These are phyloP conservation scores for Lactarius sanguifluus DNA, from an alignment of 768 basidiomycete genomes.

Conservation along the genomic window DNA sequence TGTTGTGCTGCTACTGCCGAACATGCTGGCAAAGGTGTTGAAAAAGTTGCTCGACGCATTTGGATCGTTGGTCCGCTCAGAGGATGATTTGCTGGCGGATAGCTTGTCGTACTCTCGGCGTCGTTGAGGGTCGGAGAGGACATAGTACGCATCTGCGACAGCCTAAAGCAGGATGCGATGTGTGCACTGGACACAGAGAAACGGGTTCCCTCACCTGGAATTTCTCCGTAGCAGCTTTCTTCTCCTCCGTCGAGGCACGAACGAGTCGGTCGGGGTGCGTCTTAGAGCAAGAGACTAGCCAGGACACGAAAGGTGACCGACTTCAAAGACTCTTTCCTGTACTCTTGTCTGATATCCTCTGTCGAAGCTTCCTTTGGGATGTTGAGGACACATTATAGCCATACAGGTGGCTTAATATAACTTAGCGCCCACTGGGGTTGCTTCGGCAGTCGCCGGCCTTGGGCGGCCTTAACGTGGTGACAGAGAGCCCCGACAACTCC, in stretches of 20 bases:
- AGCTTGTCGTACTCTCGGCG: conserved; percentile 71
- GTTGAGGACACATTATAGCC: conserved; percentile 48
- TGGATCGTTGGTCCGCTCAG: conserved; percentile 60
- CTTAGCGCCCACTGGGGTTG: no score
- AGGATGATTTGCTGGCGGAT: conserved; percentile 51
- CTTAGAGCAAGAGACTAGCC: conserved; percentile 41
- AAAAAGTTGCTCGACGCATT: conserved; percentile 75
- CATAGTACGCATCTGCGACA: conserved; percentile 93
- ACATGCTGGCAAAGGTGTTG: conserved; percentile 70
- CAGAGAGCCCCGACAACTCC: no score
- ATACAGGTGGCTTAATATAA: no score
- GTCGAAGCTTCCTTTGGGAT: conserved; percentile 56
- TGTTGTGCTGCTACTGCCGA: conserved; percentile 40
- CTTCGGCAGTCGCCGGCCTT: no score
- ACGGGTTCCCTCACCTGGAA: conserved; percentile 62
- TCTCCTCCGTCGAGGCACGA: conserved; percentile 70
- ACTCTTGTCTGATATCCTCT: conserved; percentile 74
- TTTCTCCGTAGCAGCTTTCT: conserved; percentile 71
- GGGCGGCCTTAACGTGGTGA: no score
- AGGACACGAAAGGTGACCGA: conserved; percentile 33
- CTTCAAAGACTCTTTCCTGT: conserved; percentile 79
- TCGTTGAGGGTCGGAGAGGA: conserved; percentile 76
- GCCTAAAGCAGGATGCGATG: conserved; percentile 45
- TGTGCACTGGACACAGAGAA: not conserved
- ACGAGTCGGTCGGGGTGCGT: conserved; percentile 87